A percentile compares a stretch with the other conserved stretches of the same genome.
Evolutionary conservation across 2,329 filamentous ascomycete species (phyloP).

Genomic region (Diaporthe eres): DNA sequence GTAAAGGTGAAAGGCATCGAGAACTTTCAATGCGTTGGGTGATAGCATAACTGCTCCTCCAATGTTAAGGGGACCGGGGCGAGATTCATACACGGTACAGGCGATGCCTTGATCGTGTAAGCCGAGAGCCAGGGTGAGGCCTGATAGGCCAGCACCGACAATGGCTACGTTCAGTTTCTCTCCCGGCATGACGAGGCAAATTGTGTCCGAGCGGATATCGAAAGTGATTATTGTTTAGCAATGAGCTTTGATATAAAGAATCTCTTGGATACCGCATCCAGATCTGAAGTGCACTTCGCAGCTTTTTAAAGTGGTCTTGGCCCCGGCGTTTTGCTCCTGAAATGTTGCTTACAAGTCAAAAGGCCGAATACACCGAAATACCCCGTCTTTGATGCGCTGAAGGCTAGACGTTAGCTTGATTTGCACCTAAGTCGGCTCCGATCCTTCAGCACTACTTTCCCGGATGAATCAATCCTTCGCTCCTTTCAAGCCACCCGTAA

Average conservation of each 20-base stretch:
- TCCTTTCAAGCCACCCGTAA: not conserved
- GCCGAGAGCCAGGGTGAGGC: slow-evolving; percentile 68
- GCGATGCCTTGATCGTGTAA: slow-evolving; percentile 66
- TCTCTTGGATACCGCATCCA: not conserved
- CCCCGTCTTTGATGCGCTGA: not conserved
- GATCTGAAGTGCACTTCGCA: not conserved
- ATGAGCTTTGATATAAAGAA: not conserved
- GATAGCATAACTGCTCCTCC: slow-evolving; percentile 72
- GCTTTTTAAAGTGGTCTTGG: not conserved
- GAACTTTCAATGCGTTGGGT: slow-evolving; percentile 69
- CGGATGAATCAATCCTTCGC: slow-evolving; percentile 4
- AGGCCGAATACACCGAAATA: slow-evolving; percentile 18
- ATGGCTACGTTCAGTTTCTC: slow-evolving; percentile 16
- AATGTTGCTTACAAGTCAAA: not conserved
- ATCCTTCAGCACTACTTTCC: not conserved
- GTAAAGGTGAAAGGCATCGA: slow-evolving; percentile 66
- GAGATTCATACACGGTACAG: slow-evolving; percentile 66
- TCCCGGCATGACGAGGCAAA: not conserved
- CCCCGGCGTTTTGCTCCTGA: not conserved
- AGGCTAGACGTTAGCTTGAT: not conserved
- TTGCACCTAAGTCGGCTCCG: not conserved
- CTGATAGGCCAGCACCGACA: slow-evolving; percentile 46
- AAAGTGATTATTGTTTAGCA: not conserved
- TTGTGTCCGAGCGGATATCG: not conserved
- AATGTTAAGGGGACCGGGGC: slow-evolving; percentile 59